These are phyloP conservation scores for Aspergillus spinulosporus DNA, from an alignment of 2,329 filamentous ascomycete species.

Conservation along the genomic window DNA sequence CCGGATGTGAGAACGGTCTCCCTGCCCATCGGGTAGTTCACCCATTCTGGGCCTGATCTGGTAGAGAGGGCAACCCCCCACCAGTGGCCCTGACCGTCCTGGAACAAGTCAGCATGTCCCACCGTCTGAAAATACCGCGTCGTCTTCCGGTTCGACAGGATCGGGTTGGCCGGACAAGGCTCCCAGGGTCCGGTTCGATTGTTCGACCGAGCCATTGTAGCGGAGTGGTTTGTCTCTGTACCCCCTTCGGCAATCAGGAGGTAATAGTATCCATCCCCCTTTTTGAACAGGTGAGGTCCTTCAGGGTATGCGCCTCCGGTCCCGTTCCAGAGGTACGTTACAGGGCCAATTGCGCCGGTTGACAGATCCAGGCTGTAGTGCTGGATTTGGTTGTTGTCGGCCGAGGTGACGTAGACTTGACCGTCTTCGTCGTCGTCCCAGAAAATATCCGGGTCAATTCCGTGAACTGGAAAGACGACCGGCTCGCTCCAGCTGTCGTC, in stretches of 20 bases:
- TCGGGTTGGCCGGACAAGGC: constrained; percentile 40
- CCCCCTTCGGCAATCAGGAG: constrained; percentile 30
- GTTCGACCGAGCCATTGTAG: constrained; percentile 33
- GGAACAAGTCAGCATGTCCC: constrained; percentile 59
- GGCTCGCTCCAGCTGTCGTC: constrained; percentile 21
- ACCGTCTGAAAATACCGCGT: constrained; percentile 52
- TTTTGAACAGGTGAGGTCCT: constrained; percentile 34
- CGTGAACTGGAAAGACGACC: constrained; percentile 12
- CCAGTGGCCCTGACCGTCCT: constrained; percentile 54
- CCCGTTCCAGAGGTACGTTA: constrained; percentile 46
- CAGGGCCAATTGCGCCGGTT: constrained; percentile 17
- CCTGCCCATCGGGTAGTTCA: constrained; percentile 55
- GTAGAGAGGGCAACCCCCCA: constrained; percentile 54
- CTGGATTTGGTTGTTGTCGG: constrained; percentile 13
- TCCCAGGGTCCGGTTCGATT: constrained; percentile 43
- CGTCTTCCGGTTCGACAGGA: constrained; percentile 43
- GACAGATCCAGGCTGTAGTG: constrained; percentile 32
- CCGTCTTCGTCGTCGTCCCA: constrained; percentile 21
- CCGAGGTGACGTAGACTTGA: constrained; percentile 15
- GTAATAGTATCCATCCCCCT: constrained; percentile 33
- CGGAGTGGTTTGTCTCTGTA: constrained; percentile 30
- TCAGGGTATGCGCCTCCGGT: constrained; percentile 44
- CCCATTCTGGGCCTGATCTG: constrained; percentile 36
- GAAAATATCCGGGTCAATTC: constrained; percentile 26
- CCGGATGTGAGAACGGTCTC: constrained; percentile 54